phyloP scores from a whole-genome alignment of 305 asterid genomes.

The Stenogyne calaminthoides region DNA sequence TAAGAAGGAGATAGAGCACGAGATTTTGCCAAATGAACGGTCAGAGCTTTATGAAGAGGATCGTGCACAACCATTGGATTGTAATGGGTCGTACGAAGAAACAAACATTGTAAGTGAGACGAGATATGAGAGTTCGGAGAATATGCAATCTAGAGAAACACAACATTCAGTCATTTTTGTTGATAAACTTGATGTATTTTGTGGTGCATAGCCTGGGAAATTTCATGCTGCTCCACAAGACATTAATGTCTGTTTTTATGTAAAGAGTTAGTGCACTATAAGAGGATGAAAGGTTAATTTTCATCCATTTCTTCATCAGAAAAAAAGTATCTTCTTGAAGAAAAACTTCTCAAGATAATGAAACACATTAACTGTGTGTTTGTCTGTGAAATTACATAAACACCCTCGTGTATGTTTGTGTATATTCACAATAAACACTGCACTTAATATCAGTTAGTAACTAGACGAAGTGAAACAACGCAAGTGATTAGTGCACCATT shows the following conservation, averaged over 20 bases:
- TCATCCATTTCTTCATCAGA: conserved; percentile 18
- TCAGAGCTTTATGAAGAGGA: conserved; percentile 22
- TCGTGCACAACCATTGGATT: neutral
- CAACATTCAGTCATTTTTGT: conserved; percentile 29
- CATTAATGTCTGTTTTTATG: conserved; percentile 15
- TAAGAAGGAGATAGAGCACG: neutral
- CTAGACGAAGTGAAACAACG: too few species aligned
- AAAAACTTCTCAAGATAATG: neutral
- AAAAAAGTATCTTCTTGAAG: neutral
- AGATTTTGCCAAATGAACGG: conserved; percentile 14
- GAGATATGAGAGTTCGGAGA: conserved; percentile 22
- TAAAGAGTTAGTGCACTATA: conserved; percentile 17
- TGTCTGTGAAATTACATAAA: neutral
- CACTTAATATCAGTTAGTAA: neutral
- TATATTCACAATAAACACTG: neutral
- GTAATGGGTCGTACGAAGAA: conserved; percentile 25
- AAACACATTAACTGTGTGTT: neutral
- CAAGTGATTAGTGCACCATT: too few species aligned
- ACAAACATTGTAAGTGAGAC: conserved; percentile 24
- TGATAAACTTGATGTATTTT: conserved; percentile 31
- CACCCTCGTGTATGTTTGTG: neutral
- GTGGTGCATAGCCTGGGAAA: conserved; percentile 29
- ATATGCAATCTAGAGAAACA: conserved; percentile 29
- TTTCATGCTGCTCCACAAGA: conserved; percentile 26
- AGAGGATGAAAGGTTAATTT: conserved; percentile 2